Percentiles rank a stretch among this genome's conserved stretches.
Evolutionary conservation across 805 yeast species (phyloP).

Genomic region (Lipomyces starkeyi): DNA sequence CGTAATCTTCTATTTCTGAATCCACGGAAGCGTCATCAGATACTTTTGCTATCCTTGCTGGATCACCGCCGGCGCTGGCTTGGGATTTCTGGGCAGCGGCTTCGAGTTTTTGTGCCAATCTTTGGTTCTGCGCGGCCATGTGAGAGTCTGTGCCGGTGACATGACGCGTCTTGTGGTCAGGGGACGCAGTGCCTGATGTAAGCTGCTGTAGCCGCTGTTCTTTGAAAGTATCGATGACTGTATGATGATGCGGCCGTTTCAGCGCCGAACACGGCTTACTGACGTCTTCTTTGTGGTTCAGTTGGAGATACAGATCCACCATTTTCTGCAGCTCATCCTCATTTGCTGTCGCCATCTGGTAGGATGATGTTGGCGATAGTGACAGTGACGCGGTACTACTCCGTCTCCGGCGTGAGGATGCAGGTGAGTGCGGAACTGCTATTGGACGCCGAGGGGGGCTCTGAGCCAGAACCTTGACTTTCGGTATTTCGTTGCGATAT

Average conservation of each 20-base stretch:
- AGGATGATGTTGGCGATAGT: slow-evolving; percentile 35
- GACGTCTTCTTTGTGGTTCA: slow-evolving; percentile 18
- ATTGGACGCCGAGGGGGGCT: slow-evolving; percentile 14
- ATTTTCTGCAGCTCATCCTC: slow-evolving; percentile 37
- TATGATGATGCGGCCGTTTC: slow-evolving; percentile 23
- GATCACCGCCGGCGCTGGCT: slow-evolving; percentile 16
- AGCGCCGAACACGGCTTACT: slow-evolving; percentile 13
- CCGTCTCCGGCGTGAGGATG: slow-evolving; percentile 5
- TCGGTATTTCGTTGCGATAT: slow-evolving; percentile 23
- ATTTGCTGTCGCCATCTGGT: slow-evolving; percentile 21
- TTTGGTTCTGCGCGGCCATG: slow-evolving; percentile 4
- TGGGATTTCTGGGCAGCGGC: slow-evolving; percentile 11
- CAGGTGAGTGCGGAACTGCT: slow-evolving; percentile 15
- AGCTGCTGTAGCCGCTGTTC: neutral
- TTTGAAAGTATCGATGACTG: neutral
- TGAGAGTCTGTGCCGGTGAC: slow-evolving; percentile 15
- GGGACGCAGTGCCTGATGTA: slow-evolving; percentile 20
- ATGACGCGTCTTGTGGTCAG: slow-evolving; percentile 17
- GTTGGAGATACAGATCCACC: slow-evolving; percentile 35
- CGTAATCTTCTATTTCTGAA: slow-evolving; percentile 67
- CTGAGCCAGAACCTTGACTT: slow-evolving; percentile 18
- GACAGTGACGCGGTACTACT: slow-evolving; percentile 28
- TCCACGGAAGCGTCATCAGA: slow-evolving; percentile 30
- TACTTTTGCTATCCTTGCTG: neutral
- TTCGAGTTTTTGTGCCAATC: neutral